phyloP scores from a whole-genome alignment of 768 basidiomycete genomes.

The Collybiopsis confluens region DNA sequence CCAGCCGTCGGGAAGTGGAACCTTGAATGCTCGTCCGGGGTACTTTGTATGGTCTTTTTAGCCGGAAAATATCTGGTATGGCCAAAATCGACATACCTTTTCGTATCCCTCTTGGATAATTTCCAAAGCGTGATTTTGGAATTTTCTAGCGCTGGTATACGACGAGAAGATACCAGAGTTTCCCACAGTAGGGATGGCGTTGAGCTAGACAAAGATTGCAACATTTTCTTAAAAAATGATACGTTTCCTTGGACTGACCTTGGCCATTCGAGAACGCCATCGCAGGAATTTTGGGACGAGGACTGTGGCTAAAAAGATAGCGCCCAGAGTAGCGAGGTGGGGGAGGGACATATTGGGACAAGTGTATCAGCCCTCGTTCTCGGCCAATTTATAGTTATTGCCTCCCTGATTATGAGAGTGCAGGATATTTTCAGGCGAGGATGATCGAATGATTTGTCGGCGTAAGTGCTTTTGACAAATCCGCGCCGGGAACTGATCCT shows the following conservation, averaged over 20 bases:
- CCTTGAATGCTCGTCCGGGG: neutral
- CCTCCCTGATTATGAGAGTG: too few species aligned
- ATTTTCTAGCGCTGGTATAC: neutral
- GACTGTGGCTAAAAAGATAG: neutral
- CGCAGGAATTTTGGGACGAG: neutral
- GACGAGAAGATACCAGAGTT: neutral
- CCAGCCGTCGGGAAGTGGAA: neutral
- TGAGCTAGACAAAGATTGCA: neutral
- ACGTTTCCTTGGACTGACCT: too few species aligned
- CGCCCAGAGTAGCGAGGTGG: too few species aligned
- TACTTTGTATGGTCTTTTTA: neutral
- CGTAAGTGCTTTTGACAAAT: too few species aligned
- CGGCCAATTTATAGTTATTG: too few species aligned
- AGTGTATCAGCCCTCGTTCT: too few species aligned
- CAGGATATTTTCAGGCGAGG: too few species aligned
- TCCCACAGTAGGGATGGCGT: neutral
- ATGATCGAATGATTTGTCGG: too few species aligned
- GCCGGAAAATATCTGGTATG: neutral
- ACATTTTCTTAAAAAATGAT: too few species aligned
- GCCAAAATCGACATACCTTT: neutral
- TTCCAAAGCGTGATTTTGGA: neutral
- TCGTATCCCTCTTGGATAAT: constrained; percentile 1
- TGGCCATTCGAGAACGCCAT: neutral
- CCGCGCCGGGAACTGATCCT: too few species aligned
- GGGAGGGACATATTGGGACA: too few species aligned